Evolutionary conservation across 228 moss, liverwort and hornwort species (phyloP), one percentile per base, ranked within the genome.

Genomic region (Sphagnum magellanicum): DNA sequence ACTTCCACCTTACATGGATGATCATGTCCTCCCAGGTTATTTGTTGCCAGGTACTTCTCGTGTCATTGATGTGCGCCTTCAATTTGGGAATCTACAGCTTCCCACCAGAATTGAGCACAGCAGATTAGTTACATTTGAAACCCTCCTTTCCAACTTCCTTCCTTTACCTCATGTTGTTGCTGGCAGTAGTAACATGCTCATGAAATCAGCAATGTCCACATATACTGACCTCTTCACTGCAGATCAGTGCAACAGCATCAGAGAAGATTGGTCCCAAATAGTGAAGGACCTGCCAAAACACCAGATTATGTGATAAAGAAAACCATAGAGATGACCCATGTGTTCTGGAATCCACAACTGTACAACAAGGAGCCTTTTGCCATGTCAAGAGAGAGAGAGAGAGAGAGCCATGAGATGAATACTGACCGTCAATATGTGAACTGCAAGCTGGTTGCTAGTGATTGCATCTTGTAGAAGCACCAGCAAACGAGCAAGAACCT

Each of bases 21-120:
- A 96, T 91, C 95, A 91, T 96, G 72, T 86, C 79, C 78, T 92
- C 95, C 95, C 95, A 92, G 49, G 80, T 81, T 68, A 74, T 81
- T 73, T 96, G 92, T 62, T 92, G 81, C 92, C 92, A 96, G 63
- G 86, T 83, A 55, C 81, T 78, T 48, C 77, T 81, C 48, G 79
- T 80, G 68, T 88, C 86, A 68, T 75, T 84, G 77, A 92, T 86
- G 59, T 83, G 88, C 50, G 86, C 81, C 84, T 88, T 96, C 85
- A 96, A 73, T 80, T 91, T 89, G 16, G 92, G 95, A 60, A 96
- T 91, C 95, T 96, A 86, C 53, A 70, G 69, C n/a, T 80, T 75
- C 64, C 59, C 78, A 84, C 66, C 46, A 73, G 65, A 70, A 70
- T 50, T 11, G 16, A 50, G 16, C 55, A 55, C 32, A 32, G 32